phyloP scores from a whole-genome alignment of 495 filamentous ascomycete species.

The Aspergillus biplanus region DNA sequence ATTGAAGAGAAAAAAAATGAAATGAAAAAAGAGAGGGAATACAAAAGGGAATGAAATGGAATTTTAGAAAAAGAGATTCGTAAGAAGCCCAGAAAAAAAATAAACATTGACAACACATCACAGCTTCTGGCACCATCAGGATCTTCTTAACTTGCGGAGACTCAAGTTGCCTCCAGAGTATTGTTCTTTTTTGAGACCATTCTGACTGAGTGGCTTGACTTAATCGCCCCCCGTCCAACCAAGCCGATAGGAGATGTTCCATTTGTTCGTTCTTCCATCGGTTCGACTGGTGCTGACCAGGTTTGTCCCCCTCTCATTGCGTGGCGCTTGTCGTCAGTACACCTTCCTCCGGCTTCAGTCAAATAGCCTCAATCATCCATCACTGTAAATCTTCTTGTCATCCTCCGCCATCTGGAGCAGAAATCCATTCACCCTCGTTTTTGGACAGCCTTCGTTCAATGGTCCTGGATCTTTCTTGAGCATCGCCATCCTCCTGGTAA shows the following conservation, averaged over 20 bases:
- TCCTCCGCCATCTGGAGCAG: neutral
- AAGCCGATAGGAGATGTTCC: conserved; percentile 29
- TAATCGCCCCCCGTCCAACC: conserved; percentile 12
- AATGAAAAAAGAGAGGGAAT: neutral
- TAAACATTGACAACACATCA: neutral
- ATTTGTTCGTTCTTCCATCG: conserved; percentile 15
- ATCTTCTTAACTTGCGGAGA: neutral
- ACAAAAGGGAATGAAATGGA: neutral
- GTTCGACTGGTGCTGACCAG: neutral
- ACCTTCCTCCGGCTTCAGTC: conserved; percentile 22
- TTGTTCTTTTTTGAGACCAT: conserved; percentile 13
- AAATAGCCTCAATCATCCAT: conserved; percentile 27
- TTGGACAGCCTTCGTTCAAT: neutral
- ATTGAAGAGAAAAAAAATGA: neutral
- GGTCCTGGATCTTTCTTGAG: neutral
- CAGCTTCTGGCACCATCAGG: neutral
- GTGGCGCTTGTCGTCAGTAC: conserved; percentile 39
- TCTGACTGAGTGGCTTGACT: conserved; percentile 11
- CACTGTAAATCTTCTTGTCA: conserved; percentile 3
- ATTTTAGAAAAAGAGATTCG: neutral
- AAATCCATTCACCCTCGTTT: conserved; percentile 12
- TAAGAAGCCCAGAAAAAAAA: neutral
- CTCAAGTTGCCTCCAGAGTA: neutral
- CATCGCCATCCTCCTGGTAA: neutral
- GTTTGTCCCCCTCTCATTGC: conserved; percentile 27